These are phyloP conservation scores for Wickerhamiella bombiphila DNA, from an alignment of 805 yeast species.

Conservation along the genomic window DNA sequence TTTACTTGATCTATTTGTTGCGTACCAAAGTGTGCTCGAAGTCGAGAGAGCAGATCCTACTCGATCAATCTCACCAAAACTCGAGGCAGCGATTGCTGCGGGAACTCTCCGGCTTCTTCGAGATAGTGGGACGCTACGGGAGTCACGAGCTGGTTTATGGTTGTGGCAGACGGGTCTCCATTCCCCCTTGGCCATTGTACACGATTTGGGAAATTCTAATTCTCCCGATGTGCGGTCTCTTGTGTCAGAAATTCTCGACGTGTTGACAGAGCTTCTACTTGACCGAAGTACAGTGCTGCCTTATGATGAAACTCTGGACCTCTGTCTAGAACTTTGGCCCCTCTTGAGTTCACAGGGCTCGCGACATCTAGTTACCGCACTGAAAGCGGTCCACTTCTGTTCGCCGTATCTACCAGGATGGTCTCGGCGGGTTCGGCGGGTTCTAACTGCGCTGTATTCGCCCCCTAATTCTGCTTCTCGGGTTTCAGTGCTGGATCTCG, in stretches of 20 bases:
- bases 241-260: too few relatives aligned
- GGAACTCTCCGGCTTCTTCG: background rate
- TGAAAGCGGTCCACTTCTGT: constrained; percentile 37
- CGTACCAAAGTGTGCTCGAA: background rate
- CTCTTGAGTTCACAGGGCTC: constrained; percentile 28
- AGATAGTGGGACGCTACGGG: background rate
- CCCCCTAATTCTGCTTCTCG: constrained; percentile 16
- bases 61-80: background rate
- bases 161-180: background rate
- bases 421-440: constrained; percentile 31
- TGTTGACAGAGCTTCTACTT: constrained; percentile 21
- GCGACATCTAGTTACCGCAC: constrained; percentile 34
- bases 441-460: constrained; percentile 34
- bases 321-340: constrained; percentile 17
- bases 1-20: too few relatives aligned
- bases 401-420: constrained; percentile 39
- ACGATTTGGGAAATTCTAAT: background rate
- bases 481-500: constrained; percentile 17
- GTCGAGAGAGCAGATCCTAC: background rate
- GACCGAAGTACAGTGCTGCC: constrained; percentile 17
- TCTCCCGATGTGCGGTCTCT: too few relatives aligned
- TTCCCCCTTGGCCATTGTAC: background rate
- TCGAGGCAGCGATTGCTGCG: background rate
- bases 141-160: background rate
- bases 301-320: constrained; percentile 24